These are phyloP conservation scores for Verbascum thapsus DNA, from an alignment of 257 asterid genomes.

Conservation along the genomic window DNA sequence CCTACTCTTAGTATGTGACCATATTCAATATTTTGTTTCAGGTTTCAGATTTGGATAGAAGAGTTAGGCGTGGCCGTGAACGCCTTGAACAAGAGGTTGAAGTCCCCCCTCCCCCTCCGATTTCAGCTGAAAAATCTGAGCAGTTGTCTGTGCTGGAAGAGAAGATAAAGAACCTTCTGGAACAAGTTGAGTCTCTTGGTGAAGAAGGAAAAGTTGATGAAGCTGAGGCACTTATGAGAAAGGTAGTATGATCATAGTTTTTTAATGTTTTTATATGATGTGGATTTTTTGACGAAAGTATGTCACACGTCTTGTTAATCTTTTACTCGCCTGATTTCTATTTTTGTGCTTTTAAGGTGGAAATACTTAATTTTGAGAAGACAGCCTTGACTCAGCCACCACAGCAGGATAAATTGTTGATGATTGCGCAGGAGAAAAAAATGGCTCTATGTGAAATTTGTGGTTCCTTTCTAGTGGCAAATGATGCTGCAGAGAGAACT, in stretches of 20 bases:
- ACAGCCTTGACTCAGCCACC: slow-evolving; percentile 74
- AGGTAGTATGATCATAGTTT: too few species aligned
- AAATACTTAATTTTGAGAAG: slow-evolving; percentile 82
- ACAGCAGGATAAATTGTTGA: slow-evolving; percentile 65
- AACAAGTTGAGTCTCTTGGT: slow-evolving; percentile 99
- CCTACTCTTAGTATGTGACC: slow-evolving; percentile 6
- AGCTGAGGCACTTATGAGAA: slow-evolving; percentile 99
- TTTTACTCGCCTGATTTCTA: slow-evolving; percentile 15
- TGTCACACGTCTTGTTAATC: neutral
- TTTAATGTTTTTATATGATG: neutral
- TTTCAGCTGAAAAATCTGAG: slow-evolving; percentile 91
- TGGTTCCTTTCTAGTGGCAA: slow-evolving; percentile 95
- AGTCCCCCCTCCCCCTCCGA: slow-evolving; percentile 88
- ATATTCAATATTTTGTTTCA: slow-evolving; percentile 29
- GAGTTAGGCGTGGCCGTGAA: slow-evolving; percentile 96
- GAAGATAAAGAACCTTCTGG: slow-evolving; percentile 90
- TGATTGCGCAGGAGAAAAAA: slow-evolving; percentile 95
- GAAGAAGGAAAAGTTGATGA: slow-evolving; percentile 99
- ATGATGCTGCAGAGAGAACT: slow-evolving; percentile 97
- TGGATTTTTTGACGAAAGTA: neutral
- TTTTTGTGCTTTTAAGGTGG: slow-evolving; percentile 58
- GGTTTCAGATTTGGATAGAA: slow-evolving; percentile 92
- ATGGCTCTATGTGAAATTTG: slow-evolving; percentile 97
- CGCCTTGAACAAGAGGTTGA: slow-evolving; percentile 95
- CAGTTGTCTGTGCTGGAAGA: slow-evolving; percentile 87